phyloP scores from a whole-genome alignment of 305 asterid genomes.

The Fraxinus velutina region DNA sequence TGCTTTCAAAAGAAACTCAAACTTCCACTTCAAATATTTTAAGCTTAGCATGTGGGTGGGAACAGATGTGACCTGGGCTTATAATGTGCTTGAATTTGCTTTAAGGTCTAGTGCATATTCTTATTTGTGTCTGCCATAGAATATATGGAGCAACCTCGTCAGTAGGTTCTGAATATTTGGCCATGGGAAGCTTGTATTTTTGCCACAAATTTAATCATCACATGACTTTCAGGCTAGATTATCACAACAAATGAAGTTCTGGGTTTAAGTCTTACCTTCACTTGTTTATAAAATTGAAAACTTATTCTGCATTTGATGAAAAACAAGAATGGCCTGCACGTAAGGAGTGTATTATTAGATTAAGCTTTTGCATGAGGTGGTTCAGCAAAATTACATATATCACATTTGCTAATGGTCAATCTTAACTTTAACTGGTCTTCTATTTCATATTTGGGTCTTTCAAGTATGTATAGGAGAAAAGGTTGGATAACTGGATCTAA shows the following conservation, averaged over 20 bases:
- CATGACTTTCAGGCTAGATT: background rate
- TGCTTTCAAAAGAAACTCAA: no score
- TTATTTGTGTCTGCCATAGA: background rate
- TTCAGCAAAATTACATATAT: background rate
- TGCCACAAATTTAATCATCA: background rate
- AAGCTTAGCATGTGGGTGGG: background rate
- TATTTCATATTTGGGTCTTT: background rate
- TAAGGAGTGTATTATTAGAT: background rate
- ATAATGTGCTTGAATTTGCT: background rate
- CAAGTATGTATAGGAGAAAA: background rate
- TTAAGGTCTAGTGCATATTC: background rate
- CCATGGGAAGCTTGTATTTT: background rate
- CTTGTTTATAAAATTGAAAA: background rate
- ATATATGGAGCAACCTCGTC: background rate
- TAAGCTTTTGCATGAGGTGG: background rate
- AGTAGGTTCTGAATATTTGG: background rate
- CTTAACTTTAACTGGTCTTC: background rate
- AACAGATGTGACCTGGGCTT: background rate
- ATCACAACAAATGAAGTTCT: background rate
- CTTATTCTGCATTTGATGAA: background rate
- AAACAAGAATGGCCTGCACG: background rate
- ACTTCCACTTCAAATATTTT: background rate
- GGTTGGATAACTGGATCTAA: slow-evolving; percentile 1
- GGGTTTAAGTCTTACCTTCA: background rate
- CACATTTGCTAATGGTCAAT: background rate